Evolutionary conservation across 495 filamentous ascomycete species (phyloP).

Genomic region (Aspergillus asperescens): DNA sequence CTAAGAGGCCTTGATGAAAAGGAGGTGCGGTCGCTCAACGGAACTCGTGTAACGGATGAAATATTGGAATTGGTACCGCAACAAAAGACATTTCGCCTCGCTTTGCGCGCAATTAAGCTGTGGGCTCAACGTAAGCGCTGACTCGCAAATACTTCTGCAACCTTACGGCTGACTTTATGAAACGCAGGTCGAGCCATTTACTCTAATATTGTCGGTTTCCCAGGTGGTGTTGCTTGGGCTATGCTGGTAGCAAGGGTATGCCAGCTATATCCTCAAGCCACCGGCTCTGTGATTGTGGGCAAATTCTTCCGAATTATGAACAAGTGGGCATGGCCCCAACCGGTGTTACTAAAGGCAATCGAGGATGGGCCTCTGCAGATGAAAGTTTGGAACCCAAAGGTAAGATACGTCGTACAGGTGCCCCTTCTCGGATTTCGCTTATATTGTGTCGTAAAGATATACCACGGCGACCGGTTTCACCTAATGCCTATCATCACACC

Average conservation of each 20-base stretch:
- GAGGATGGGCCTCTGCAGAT: slow-evolving; percentile 76
- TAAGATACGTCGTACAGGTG: slow-evolving; percentile 27
- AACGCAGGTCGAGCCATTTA: slow-evolving; percentile 79
- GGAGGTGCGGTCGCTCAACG: slow-evolving; percentile 84
- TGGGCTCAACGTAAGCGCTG: slow-evolving; percentile 75
- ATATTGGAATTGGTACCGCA: slow-evolving; percentile 86
- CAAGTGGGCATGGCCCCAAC: slow-evolving; percentile 90
- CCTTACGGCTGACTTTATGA: neutral
- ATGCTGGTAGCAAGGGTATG: slow-evolving; percentile 95
- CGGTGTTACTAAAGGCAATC: slow-evolving; percentile 81
- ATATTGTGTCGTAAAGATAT: slow-evolving; percentile 51
- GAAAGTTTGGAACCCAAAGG: slow-evolving; percentile 91
- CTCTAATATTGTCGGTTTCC: slow-evolving; percentile 91
- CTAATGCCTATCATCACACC: slow-evolving; percentile 97
- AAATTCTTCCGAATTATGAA: slow-evolving; percentile 94
- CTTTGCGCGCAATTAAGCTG: slow-evolving; percentile 85
- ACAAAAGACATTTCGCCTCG: slow-evolving; percentile 77
- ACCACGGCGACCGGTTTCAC: slow-evolving; percentile 73
- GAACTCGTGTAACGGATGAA: slow-evolving; percentile 87
- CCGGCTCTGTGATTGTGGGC: slow-evolving; percentile 72
- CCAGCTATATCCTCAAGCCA: slow-evolving; percentile 93
- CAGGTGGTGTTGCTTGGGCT: slow-evolving; percentile 95
- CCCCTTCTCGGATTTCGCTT: neutral
- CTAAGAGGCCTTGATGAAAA: slow-evolving; percentile 80
- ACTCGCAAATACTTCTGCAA: neutral